Percentiles rank a stretch among this genome's conserved stretches.
phyloP scores from a whole-genome alignment of 2,329 filamentous ascomycete species.

The Fusarium paranaense region DNA sequence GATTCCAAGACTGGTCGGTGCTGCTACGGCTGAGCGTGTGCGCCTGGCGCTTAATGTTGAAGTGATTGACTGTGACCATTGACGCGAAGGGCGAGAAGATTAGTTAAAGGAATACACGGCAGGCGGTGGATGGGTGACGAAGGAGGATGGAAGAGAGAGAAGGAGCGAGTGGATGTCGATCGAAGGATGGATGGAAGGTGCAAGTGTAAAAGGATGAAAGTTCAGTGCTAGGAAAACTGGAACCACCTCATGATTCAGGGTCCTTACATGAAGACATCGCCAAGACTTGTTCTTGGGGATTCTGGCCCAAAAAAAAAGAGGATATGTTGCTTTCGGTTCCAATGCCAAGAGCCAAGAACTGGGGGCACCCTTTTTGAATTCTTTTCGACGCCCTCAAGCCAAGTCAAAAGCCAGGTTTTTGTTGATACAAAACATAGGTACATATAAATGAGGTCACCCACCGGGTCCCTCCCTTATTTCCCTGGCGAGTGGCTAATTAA shows the following conservation, averaged over 20 bases:
- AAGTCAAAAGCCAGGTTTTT: neutral
- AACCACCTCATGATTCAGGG: neutral
- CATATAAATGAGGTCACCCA: constrained; percentile 21
- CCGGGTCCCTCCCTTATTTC: constrained; percentile 25
- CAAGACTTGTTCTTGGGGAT: constrained; percentile 19
- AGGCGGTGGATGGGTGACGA: neutral
- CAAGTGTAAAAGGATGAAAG: constrained; percentile 4
- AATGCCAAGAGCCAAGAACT: constrained; percentile 23
- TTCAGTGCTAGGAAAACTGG: constrained; percentile 11
- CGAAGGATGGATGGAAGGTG: neutral
- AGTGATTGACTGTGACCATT: constrained; percentile 56
- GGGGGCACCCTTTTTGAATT: constrained; percentile 9
- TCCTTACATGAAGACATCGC: constrained; percentile 39
- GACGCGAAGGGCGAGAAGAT: constrained; percentile 1
- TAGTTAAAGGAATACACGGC: neutral
- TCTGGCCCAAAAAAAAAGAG: constrained; percentile 1
- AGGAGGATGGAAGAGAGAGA: neutral
- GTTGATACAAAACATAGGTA: neutral
- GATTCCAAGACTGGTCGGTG: constrained; percentile 55
- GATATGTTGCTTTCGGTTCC: neutral
- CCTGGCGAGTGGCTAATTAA: constrained; percentile 3
- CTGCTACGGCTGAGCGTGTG: constrained; percentile 56
- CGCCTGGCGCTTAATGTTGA: constrained; percentile 58
- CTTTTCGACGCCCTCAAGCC: neutral
- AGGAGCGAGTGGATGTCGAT: neutral